Conservation (phyloP, 306 rosid genomes). For the Cercis canadensis region DNA sequence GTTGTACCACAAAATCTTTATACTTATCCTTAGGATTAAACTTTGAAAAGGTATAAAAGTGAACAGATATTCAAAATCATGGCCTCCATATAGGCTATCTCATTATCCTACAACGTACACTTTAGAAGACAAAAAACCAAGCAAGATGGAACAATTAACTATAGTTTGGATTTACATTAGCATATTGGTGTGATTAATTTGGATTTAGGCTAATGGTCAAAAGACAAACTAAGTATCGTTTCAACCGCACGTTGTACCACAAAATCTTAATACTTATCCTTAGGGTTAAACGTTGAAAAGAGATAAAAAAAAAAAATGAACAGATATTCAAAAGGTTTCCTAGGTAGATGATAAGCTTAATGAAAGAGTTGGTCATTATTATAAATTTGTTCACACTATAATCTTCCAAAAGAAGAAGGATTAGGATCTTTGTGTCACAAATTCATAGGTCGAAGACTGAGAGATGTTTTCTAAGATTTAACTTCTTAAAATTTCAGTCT, state of each 20-base stretch:
- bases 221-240: constrained; percentile 28
- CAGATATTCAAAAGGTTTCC: constrained; percentile 13
- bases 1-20: constrained; percentile 5
- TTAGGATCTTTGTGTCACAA: constrained; percentile 31
- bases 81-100: too few species aligned
- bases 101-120: too few species aligned
- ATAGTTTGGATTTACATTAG: too few species aligned
- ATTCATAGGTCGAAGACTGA: constrained; percentile 37
- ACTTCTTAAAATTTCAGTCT: constrained; percentile 49
- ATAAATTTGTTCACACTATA: constrained; percentile 22
- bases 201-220: neutral
- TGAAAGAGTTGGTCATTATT: constrained; percentile 25
- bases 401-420: constrained; percentile 21
- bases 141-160: too few species aligned
- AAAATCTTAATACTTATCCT: constrained; percentile 32
- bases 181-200: too few species aligned
- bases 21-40: constrained; percentile 39
- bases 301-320: neutral
- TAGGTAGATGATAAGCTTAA: constrained; percentile 41
- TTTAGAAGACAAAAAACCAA: too few species aligned
- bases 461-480: constrained; percentile 48
- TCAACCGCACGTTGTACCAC: constrained; percentile 25
- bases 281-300: constrained; percentile 32
- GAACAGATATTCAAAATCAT: neutral
- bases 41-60: neutral